phyloP scores from a whole-genome alignment of 2,329 filamentous ascomycete genomes.

The Diplodia seriata region DNA sequence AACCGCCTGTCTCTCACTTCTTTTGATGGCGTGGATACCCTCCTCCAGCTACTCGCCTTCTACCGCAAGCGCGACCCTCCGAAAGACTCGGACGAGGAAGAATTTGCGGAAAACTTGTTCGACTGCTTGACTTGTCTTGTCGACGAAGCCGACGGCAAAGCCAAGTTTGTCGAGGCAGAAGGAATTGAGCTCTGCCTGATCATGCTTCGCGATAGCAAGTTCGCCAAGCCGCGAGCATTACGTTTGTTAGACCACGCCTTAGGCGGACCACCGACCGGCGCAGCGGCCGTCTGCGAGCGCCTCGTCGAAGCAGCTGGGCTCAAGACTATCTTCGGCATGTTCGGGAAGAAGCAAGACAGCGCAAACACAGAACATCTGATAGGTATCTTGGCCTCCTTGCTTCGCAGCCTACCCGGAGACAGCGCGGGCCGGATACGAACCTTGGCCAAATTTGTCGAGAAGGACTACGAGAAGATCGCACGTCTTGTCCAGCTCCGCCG shows the following conservation, averaged over 20 bases:
- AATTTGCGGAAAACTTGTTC: conserved; percentile 94
- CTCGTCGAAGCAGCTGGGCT: conserved; percentile 84
- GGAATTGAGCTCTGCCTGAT: conserved; percentile 90
- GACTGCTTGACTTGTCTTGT: conserved; percentile 82
- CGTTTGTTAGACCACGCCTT: conserved; percentile 85
- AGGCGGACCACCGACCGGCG: conserved; percentile 7
- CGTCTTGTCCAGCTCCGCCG: conserved; percentile 75
- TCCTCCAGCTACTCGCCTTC: conserved; percentile 81
- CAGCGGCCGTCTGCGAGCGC: conserved; percentile 70
- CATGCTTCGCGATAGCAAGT: conserved; percentile 88
- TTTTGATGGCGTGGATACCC: conserved; percentile 75
- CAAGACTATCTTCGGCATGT: conserved; percentile 83
- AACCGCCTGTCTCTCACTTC: conserved; percentile 69
- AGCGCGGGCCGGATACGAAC: conserved; percentile 80
- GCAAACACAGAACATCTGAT: conserved; percentile 79
- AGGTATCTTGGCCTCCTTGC: conserved; percentile 81
- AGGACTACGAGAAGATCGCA: conserved; percentile 83
- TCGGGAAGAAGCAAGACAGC: conserved; percentile 79
- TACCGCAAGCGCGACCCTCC: conserved; percentile 88
- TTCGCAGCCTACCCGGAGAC: conserved; percentile 78
- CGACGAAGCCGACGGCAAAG: conserved; percentile 76
- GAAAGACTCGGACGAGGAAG: conserved; percentile 87
- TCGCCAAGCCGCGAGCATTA: conserved; percentile 78
- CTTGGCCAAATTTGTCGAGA: conserved; percentile 94
- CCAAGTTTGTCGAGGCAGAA: conserved; percentile 85